phyloP scores from a whole-genome alignment of 2,329 filamentous ascomycete genomes.

The Huntiella savannae region DNA sequence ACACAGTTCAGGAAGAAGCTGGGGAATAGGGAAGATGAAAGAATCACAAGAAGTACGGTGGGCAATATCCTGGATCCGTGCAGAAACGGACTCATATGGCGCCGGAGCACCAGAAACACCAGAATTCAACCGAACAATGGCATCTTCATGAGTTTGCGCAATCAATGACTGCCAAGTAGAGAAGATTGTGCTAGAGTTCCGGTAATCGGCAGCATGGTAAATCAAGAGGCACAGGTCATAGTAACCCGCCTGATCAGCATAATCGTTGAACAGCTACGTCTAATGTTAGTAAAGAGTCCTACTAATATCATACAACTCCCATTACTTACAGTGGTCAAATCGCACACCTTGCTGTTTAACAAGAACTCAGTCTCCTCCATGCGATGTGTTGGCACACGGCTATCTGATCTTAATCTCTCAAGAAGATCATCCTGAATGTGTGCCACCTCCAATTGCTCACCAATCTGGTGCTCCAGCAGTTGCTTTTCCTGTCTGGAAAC shows the following conservation, averaged over 20 bases:
- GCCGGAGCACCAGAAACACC: slow-evolving; percentile 21
- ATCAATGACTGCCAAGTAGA: slow-evolving; percentile 74
- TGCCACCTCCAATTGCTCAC: slow-evolving; percentile 74
- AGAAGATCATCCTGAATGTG: slow-evolving; percentile 89
- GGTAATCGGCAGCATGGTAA: slow-evolving; percentile 79
- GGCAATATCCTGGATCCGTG: slow-evolving; percentile 43
- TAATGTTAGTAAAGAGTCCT: slow-evolving; percentile 11
- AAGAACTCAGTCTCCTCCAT: slow-evolving; percentile 43
- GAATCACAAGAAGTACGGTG: slow-evolving; percentile 46
- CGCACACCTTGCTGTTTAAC: slow-evolving; percentile 61
- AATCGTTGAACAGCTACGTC: slow-evolving; percentile 69
- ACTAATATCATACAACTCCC: not conserved
- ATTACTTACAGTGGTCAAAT: slow-evolving; percentile 52
- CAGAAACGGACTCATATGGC: slow-evolving; percentile 53
- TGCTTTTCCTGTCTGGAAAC: slow-evolving; percentile 68
- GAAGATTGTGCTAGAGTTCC: slow-evolving; percentile 66
- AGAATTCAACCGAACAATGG: slow-evolving; percentile 20
- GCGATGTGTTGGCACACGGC: slow-evolving; percentile 44
- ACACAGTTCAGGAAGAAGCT: slow-evolving; percentile 42
- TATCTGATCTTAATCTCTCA: slow-evolving; percentile 55
- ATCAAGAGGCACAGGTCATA: slow-evolving; percentile 87
- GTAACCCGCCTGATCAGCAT: slow-evolving; percentile 78
- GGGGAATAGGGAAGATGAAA: slow-evolving; percentile 44
- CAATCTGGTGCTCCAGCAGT: slow-evolving; percentile 65
- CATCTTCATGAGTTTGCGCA: slow-evolving; percentile 45